Conservation (phyloP, 441 rosid genomes). For the Syzygium syzygioides region DNA sequence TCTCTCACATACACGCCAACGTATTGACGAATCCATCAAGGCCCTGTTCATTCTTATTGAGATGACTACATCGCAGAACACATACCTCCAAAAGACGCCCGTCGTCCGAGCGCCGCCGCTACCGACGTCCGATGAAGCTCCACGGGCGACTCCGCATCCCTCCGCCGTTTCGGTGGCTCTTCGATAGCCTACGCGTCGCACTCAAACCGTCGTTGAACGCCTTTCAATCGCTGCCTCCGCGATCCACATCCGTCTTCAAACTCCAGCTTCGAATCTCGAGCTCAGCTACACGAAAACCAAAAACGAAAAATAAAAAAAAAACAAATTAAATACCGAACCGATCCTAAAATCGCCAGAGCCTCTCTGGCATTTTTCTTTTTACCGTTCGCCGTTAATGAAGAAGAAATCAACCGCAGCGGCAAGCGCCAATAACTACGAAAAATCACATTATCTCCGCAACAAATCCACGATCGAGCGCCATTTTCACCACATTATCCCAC, state of each 20-base stretch:
- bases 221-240: conserved; percentile 4
- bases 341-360: neutral
- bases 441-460: neutral
- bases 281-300: conserved; percentile 11
- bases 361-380: neutral
- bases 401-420: neutral
- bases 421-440: neutral
- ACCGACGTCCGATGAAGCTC: neutral
- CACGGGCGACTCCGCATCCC: neutral
- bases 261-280: conserved; percentile 20
- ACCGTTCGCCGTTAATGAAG: neutral
- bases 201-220: conserved; percentile 10
- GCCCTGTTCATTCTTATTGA: neutral
- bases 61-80: neutral
- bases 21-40: neutral
- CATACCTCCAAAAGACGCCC: neutral
- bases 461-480: neutral
- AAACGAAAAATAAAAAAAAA: neutral
- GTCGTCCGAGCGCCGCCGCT: neutral
- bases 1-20: neutral
- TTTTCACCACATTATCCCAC: neutral
- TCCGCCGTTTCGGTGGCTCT: neutral
- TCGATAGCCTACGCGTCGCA: neutral
- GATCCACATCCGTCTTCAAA: conserved; percentile 17
- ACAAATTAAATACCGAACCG: neutral